Base-by-base conservation (phyloP, 495 filamentous ascomycete genomes). In the Talaromyces liani region DNA sequence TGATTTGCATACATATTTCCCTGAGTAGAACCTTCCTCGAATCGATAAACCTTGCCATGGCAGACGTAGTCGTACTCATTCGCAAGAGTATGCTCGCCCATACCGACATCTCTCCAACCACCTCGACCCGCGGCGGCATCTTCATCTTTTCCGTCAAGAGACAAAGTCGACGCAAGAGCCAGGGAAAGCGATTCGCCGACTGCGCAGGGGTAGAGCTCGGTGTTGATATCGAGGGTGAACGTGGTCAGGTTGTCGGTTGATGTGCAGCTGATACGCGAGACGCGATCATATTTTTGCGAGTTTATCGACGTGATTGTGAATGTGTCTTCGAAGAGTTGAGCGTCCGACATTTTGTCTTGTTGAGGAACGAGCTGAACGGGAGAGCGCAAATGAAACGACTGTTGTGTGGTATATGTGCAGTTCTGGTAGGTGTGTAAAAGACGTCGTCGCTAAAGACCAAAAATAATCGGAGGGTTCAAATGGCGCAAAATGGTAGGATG, bases 11-110 rank as follows among this genome's bases (percentile, higher is more conserved):
- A 97, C 94, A 97, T 94, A 62, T 83, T 91, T 71, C 89, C 86
- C 33, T 86, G 86, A 66, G 89, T 87, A 9, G 83, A 79, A 51
- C 84, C 90, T 73, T 97, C 94, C 76, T 95, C 92, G 73, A 98
- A 97, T 68, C 92, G 88, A 79, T 99, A 99, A 36, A 97, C 88
- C 85, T 97, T 98, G 64, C 94, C 94, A 75, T 97, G 87, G 75
- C 92, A 97, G 54, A 98, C 94, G 73, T 99, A 99, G 69, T 99
- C 95, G 65, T 87, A 99, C 74, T 90, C 86, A 73, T 98, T 92
- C 22, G 94, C 92, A 45, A 99, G 79, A 10, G 85, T 91, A 58
- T 84, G 77, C 72, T 96, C 91, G 33, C 84, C 87, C 73, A 85
- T 81, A 66, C 80, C 82, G 27, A 87, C 81, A 57, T 92, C 89